These are phyloP conservation scores for Butyriboletus loyo DNA, from an alignment of 768 basidiomycete genomes.

Conservation along the genomic window DNA sequence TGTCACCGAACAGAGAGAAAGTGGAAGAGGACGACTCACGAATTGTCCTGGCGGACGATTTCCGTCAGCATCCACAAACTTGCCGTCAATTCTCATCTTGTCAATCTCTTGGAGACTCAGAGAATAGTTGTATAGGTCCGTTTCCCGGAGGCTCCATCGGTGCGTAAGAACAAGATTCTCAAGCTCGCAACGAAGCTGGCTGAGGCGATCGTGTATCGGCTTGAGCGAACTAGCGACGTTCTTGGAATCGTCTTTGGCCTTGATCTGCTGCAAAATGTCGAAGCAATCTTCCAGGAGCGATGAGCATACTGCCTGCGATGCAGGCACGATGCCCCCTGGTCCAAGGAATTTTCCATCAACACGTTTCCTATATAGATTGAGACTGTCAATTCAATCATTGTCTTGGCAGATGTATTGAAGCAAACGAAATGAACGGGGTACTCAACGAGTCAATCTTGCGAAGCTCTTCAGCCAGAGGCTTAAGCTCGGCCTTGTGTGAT, in stretches of 20 bases:
- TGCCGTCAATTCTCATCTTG: constrained; percentile 94
- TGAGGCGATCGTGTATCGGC: constrained; percentile 90
- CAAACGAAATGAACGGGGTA: constrained; percentile 35
- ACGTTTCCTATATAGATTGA: constrained; percentile 59
- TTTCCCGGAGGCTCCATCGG: constrained; percentile 95
- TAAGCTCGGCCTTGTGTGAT: constrained; percentile 80
- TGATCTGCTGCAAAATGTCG: constrained; percentile 92
- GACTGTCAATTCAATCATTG: not conserved
- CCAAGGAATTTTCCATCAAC: constrained; percentile 96
- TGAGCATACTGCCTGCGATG: constrained; percentile 87
- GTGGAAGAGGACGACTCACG: constrained; percentile 44
- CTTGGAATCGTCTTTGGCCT: constrained; percentile 86
- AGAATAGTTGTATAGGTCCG: constrained; percentile 91
- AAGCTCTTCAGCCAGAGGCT: constrained; percentile 87
- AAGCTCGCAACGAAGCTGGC: constrained; percentile 79
- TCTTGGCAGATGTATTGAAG: constrained; percentile 18
- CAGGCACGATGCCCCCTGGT: constrained; percentile 84
- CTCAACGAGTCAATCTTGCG: constrained; percentile 95
- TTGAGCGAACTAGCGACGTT: constrained; percentile 82
- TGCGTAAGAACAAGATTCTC: constrained; percentile 93
- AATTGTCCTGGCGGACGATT: constrained; percentile 93
- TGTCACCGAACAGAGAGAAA: not conserved
- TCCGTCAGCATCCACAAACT: constrained; percentile 93
- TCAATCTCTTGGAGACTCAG: constrained; percentile 94
- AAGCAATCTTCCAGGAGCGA: constrained; percentile 96